A percentile compares a stretch with the other conserved stretches of the same genome.
Evolutionary conservation across 805 yeast species (phyloP).

Genomic region (Clavispora fructus): DNA sequence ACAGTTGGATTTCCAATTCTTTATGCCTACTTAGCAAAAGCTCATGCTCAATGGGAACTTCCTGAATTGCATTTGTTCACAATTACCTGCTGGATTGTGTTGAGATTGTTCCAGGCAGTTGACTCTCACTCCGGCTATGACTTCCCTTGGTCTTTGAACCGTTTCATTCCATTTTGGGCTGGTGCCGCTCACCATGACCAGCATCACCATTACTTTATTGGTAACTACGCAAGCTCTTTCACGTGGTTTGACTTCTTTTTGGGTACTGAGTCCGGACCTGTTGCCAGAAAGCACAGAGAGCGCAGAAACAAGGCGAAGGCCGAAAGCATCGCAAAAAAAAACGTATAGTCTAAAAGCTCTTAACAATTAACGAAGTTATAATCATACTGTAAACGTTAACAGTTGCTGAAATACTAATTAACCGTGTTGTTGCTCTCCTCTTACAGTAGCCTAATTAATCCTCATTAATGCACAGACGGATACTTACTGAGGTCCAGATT

Average conservation of each 20-base stretch:
- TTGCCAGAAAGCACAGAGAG: constrained; percentile 46
- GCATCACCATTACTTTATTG: constrained; percentile 57
- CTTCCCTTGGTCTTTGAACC: constrained; percentile 56
- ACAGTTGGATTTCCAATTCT: constrained; percentile 57
- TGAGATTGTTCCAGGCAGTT: constrained; percentile 54
- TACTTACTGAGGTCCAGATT: no score
- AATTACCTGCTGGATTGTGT: constrained; percentile 45
- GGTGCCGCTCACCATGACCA: constrained; percentile 61
- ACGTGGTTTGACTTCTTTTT: constrained; percentile 53
- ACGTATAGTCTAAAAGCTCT: constrained; percentile 1
- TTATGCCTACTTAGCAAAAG: constrained; percentile 44
- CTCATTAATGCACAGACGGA: no score
- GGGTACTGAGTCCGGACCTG: constrained; percentile 54
- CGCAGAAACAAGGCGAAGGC: constrained; percentile 36
- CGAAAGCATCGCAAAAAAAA: constrained; percentile 27
- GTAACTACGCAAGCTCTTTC: constrained; percentile 53
- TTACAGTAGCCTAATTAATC: no score
- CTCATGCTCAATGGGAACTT: background rate
- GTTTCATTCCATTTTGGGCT: constrained; percentile 59
- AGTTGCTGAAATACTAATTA: background rate
- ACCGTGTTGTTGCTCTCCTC: no score
- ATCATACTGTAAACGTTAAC: background rate
- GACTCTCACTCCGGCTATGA: constrained; percentile 61
- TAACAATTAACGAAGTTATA: background rate
- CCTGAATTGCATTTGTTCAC: constrained; percentile 48